Evolutionary conservation across 768 basidiomycete genomes (phyloP).

Genomic region (Guyanaporus albipodus): DNA sequence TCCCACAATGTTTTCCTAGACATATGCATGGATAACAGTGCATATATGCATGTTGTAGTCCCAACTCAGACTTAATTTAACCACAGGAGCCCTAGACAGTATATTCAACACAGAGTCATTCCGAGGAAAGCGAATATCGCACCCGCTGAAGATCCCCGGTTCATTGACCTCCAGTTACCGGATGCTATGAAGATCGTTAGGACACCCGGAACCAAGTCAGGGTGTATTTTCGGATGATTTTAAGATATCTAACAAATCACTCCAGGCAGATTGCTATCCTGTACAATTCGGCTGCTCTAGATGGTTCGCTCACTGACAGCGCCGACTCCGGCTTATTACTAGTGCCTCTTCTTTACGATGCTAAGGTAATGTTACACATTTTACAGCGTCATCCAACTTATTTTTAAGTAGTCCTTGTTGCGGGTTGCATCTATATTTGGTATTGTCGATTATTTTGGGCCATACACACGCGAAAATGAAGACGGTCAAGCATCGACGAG

Average conservation of each 20-base stretch:
- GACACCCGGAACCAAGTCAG: slow-evolving; percentile 49
- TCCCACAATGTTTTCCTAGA: not conserved
- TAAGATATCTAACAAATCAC: not conserved
- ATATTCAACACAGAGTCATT: slow-evolving; percentile 14
- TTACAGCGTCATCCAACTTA: slow-evolving; percentile 4
- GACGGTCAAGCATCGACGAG: slow-evolving; percentile 14
- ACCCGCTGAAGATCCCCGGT: slow-evolving; percentile 21
- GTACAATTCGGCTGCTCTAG: slow-evolving; percentile 56
- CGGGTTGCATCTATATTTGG: slow-evolving; percentile 60
- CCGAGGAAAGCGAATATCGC: slow-evolving; percentile 13
- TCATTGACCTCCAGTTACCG: slow-evolving; percentile 47
- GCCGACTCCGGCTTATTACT: slow-evolving; percentile 39
- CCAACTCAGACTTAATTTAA: slow-evolving; percentile 6
- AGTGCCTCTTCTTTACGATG: slow-evolving; percentile 56
- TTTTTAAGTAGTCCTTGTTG: slow-evolving; percentile 42
- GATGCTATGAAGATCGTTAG: slow-evolving; percentile 60
- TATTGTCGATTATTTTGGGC: slow-evolving; percentile 51
- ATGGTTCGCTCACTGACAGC: slow-evolving; percentile 8
- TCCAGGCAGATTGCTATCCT: slow-evolving; percentile 39
- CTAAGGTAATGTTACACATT: slow-evolving; percentile 40
- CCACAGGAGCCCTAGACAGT: slow-evolving; percentile 22
- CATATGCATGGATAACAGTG: slow-evolving; percentile 15
- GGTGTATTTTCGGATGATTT: not conserved
- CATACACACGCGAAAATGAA: slow-evolving; percentile 24
- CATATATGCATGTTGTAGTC: slow-evolving; percentile 19